Base-by-base conservation (phyloP, 768 basidiomycete species). In the Termitomyces sp. region DNA sequence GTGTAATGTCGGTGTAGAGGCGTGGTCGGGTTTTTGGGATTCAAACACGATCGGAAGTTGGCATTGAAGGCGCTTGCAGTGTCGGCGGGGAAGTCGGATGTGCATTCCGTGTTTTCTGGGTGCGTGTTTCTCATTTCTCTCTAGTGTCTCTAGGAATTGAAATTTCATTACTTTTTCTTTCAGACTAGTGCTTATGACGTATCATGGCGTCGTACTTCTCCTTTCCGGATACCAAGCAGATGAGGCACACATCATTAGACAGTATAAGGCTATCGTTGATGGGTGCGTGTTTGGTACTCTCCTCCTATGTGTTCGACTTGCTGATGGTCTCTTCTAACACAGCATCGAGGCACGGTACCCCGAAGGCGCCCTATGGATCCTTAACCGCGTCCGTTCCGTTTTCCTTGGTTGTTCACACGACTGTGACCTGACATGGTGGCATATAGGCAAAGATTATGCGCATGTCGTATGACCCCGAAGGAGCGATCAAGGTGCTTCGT, bases 181-280 rank as follows among this genome's bases (percentile, higher is more conserved):
- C 45, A 88, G 87, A 13, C 71, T 92, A n/a, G 80, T 88, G 0
- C 68, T 93, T 7, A 91, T 93, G 88, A 87, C 88, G 3, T 91
- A 91, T 63, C 75, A 88, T 50, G 86, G 89, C 25, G 77, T 85
- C 48, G 80, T 91, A 5, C 75, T 91, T 2, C 77, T 88, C 0
- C 64, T 89, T 29, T 75, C 85, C 5, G 90, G 90, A 1, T 93
- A 84, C 60, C 89, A 89, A 63, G 88, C 89, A 0, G 82, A 93
- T 56, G 86, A 86, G 63, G 72, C 73, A 38, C 78, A 80, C 40
- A 83, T 88, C 7, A 60, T 91, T 39, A 75, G 71, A 50, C 82
- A 86, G 60, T 89, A 90, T 62, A 72, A 71, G 23, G 76, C 75
- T 0, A 82, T 91, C 32, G 82, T 91, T 1, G 81, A 86, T 57